A percentile compares a stretch with the other conserved stretches of the same genome.
phyloP scores from a whole-genome alignment of 73 alveolate genomes.

The Tetrahymena borealis region DNA sequence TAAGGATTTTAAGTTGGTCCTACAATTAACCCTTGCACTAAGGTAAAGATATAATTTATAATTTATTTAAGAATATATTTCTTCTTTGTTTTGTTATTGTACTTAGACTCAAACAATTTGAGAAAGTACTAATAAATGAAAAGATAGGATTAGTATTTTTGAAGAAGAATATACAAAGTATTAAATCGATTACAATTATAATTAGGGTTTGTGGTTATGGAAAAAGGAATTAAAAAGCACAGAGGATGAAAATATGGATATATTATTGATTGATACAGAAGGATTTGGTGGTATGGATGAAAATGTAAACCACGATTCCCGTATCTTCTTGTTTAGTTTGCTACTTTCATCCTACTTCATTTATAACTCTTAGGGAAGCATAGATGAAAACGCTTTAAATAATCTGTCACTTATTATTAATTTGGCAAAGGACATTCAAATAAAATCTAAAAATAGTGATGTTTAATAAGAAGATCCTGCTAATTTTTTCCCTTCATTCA shows the following conservation, averaged over 20 bases:
- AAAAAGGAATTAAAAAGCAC: conserved; percentile 42
- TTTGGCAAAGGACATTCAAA: conserved; percentile 64
- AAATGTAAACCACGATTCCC: conserved; percentile 89
- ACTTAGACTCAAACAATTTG: too few species aligned
- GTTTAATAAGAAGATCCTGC: conserved; percentile 82
- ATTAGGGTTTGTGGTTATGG: conserved; percentile 41
- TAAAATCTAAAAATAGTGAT: conserved; percentile 63
- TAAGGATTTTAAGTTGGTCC: conserved; percentile 52
- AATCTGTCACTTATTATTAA: conserved; percentile 55
- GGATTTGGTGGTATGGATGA: conserved; percentile 95
- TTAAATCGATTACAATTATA: not conserved
- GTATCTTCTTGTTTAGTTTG: conserved; percentile 80
- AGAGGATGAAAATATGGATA: conserved; percentile 74
- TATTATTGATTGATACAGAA: conserved; percentile 79
- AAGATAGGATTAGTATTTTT: not conserved
- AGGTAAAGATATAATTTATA: too few species aligned
- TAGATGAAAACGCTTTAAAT: conserved; percentile 73
- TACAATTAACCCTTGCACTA: conserved; percentile 49
- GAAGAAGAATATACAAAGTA: not conserved
- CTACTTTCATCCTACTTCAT: conserved; percentile 73
- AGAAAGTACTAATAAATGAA: not conserved
- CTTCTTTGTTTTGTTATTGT: too few species aligned
- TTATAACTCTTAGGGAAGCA: conserved; percentile 87
- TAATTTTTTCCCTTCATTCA: conserved; percentile 83
- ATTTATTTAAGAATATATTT: too few species aligned